Base-by-base conservation (phyloP, 352 stramenopile species). In the Phytophthora ohioensis region DNA sequence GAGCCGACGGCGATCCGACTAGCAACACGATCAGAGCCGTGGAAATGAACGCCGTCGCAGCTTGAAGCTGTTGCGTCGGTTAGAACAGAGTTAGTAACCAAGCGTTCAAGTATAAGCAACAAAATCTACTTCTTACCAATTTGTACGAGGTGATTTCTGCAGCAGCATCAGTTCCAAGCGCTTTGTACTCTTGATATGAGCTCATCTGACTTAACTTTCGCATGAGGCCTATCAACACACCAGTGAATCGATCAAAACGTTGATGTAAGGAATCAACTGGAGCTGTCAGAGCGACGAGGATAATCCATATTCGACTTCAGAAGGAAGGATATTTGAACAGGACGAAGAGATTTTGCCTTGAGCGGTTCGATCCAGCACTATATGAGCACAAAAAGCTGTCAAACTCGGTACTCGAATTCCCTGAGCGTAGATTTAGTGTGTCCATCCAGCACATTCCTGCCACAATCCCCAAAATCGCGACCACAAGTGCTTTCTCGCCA, bases 291-390 rank as follows among this genome's bases (percentile, higher is more conserved):
- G 13, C 27, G 21, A 49, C 6, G 5, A 48, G 3, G 21, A 10
- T 12, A 41, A 45, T 39, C 27, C 34, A 27, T 30, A 10, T 45
- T 17, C 48, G 7, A 11, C n/a, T 17, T 30, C n/a, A 9, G 31
- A 49, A 27, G 36, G 57, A 73, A 89, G 82, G 85, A 93, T 93
- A 93, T 93, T 91, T 91, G 73, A 90, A 78, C 8, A 90, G 64
- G 55, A 91, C 42, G 75, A 91, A 93, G 65, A 90, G 78, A 27
- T 82, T 75, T 54, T 90, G 73, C 9, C 83, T 72, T 35, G 79
- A 85, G 21, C 83, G 83, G 49, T 91, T 77, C 0, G 76, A 78
- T 17, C 79, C 71, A 8, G 80, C 76, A 41, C 76, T 89, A 68
- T 91, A 91, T 15, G 72, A 73, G 55, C 85, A 93, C 8, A 80